Percentiles rank a stretch among this genome's conserved stretches.
Evolutionary conservation across 1,284 basidiomycete genomes (phyloP).

Genomic region (Papiliotrema terrestris): DNA sequence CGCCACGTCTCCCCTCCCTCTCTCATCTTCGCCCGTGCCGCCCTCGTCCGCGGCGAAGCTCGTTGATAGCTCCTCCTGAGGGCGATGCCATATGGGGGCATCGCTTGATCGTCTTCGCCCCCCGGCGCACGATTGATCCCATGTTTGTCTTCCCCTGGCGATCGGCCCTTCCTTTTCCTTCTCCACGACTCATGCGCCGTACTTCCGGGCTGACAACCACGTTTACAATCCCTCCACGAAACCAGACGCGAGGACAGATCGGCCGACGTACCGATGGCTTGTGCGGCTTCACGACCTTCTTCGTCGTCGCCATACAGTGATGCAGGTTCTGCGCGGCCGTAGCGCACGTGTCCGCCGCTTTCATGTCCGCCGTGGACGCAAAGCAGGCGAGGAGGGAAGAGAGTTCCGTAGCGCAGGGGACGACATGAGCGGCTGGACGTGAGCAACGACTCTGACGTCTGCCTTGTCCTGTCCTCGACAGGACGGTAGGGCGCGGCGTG

Average conservation of each 20-base stretch:
- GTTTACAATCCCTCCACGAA: background rate
- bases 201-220: no score
- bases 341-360: conserved; percentile 61
- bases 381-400: conserved; percentile 84
- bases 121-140: no score
- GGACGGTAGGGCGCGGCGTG: background rate
- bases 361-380: conserved; percentile 74
- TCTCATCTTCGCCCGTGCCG: no score
- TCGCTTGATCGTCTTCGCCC: no score
- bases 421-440: conserved; percentile 40
- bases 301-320: conserved; percentile 65
- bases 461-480: background rate
- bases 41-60: no score
- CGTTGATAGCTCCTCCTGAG: no score
- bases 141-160: no score
- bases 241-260: background rate
- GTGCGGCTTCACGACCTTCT: background rate
- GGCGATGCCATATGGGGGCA: no score
- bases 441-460: background rate
- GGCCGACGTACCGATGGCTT: conserved; percentile 7
- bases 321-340: conserved; percentile 65
- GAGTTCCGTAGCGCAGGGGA: conserved; percentile 71
- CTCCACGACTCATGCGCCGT: no score
- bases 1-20: no score
- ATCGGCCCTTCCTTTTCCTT: no score